Evolutionary conservation across 1,284 basidiomycete genomes (phyloP).

Genomic region (Heterobasidion irregulare): DNA sequence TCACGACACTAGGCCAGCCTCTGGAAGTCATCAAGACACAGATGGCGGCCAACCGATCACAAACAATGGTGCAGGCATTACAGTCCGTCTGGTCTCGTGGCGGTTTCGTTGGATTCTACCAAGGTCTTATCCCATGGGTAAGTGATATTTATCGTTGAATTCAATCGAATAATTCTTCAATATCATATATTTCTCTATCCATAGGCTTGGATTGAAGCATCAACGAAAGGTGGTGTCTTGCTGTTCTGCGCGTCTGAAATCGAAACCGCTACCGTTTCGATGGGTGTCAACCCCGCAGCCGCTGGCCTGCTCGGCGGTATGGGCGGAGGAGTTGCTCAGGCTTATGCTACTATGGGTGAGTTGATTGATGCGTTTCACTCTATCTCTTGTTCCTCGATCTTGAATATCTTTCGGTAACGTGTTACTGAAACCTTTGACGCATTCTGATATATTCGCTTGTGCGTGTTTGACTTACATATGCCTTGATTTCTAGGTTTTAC

Average conservation of each 20-base stretch:
- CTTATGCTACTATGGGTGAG: constrained; percentile 98
- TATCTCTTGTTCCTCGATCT: constrained; percentile 6
- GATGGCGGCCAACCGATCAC: constrained; percentile 91
- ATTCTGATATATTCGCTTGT: neutral
- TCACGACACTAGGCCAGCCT: constrained; percentile 97
- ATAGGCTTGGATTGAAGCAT: constrained; percentile 99
- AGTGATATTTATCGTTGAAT: constrained; percentile 17
- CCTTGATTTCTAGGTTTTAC: constrained; percentile 67
- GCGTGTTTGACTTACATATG: neutral
- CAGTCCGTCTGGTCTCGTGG: constrained; percentile 88
- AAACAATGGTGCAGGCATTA: constrained; percentile 86
- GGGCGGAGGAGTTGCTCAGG: constrained; percentile 96
- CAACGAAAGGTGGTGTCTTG: constrained; percentile 95
- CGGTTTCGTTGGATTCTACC: constrained; percentile 88
- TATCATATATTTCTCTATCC: neutral
- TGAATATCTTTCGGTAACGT: too few species aligned
- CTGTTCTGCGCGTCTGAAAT: constrained; percentile 96
- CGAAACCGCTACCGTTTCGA: constrained; percentile 57
- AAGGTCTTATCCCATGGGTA: constrained; percentile 98
- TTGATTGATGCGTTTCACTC: neutral
- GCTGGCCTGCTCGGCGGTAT: constrained; percentile 94
- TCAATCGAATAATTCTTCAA: constrained; percentile 5
- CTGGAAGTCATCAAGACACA: constrained; percentile 98
- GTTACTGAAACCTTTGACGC: too few species aligned
- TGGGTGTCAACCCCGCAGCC: constrained; percentile 74